A percentile compares a stretch with the other conserved stretches of the same genome.
phyloP scores from a whole-genome alignment of 257 asterid genomes.

The Parsonsia alboflavescens region DNA sequence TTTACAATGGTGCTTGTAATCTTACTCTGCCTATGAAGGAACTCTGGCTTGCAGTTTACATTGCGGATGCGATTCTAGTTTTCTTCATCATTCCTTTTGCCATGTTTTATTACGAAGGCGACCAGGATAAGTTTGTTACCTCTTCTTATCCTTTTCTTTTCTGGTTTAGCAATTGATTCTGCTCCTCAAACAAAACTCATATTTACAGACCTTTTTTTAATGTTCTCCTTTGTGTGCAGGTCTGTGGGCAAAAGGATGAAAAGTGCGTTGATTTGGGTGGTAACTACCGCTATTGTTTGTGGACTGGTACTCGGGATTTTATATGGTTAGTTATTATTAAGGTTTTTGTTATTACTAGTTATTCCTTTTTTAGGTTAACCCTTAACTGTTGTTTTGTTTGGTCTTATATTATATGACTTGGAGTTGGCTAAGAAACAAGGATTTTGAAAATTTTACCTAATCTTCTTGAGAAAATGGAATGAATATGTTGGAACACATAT shows the following conservation, averaged over 20 bases:
- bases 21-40: slow-evolving; percentile 97
- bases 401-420: background rate
- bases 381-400: background rate
- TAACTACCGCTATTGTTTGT: slow-evolving; percentile 76
- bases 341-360: background rate
- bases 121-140: slow-evolving; percentile 75
- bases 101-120: slow-evolving; percentile 97
- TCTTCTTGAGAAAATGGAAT: background rate
- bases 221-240: slow-evolving; percentile 40
- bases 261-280: slow-evolving; percentile 85
- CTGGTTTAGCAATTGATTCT: background rate
- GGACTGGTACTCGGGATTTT: slow-evolving; percentile 79
- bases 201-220: background rate
- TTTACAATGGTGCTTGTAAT: slow-evolving; percentile 90
- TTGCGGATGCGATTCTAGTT: slow-evolving; percentile 77
- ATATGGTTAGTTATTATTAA: slow-evolving; percentile 53
- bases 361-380: background rate
- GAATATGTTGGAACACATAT: background rate
- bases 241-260: slow-evolving; percentile 77
- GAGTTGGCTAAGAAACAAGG: slow-evolving; percentile 3
- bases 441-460: background rate
- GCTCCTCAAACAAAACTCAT: too few relatives aligned
- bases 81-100: slow-evolving; percentile 94
- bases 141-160: background rate
- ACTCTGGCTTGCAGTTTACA: slow-evolving; percentile 87